A percentile compares a stretch with the other conserved stretches of the same genome.
These are phyloP conservation scores for Beta corolliflora DNA, from an alignment of 179 eudicot genomes.

Conservation along the genomic window DNA sequence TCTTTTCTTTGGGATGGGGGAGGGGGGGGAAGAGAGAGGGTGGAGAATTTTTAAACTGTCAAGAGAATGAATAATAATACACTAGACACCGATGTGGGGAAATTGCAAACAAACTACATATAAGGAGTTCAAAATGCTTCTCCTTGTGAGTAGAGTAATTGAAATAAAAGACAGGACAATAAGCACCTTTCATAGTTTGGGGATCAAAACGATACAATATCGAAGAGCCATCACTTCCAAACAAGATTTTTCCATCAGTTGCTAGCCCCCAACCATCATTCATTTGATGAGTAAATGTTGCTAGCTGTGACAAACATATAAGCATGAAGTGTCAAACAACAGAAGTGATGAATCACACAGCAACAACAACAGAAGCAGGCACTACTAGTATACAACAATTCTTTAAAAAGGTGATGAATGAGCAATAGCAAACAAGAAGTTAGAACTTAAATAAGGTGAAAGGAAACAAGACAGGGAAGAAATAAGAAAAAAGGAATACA, in stretches of 20 bases:
- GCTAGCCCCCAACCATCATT: constrained; percentile 97
- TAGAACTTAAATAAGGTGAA: background rate
- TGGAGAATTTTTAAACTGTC: background rate
- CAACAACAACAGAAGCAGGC: background rate
- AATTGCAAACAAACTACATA: background rate
- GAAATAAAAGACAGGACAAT: constrained; percentile 1
- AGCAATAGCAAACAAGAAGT: background rate
- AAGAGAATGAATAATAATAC: background rate
- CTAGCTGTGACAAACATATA: constrained; percentile 47
- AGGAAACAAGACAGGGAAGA: background rate
- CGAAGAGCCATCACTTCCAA: constrained; percentile 93
- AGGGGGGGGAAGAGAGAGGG: background rate
- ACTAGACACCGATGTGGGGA: background rate
- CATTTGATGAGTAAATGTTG: constrained; percentile 75
- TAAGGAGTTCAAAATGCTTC: constrained; percentile 2
- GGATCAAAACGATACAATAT: constrained; percentile 79
- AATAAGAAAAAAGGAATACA: background rate
- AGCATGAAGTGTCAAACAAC: background rate
- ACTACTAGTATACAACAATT: background rate
- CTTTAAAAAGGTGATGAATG: background rate
- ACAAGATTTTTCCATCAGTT: constrained; percentile 80
- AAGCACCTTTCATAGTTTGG: constrained; percentile 69
- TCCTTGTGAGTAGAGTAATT: background rate
- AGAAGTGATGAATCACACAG: background rate
- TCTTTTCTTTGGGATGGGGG: background rate